Evolutionary conservation across 257 asterid genomes (phyloP).

Genomic region (Nicotiana tomentosiformis): DNA sequence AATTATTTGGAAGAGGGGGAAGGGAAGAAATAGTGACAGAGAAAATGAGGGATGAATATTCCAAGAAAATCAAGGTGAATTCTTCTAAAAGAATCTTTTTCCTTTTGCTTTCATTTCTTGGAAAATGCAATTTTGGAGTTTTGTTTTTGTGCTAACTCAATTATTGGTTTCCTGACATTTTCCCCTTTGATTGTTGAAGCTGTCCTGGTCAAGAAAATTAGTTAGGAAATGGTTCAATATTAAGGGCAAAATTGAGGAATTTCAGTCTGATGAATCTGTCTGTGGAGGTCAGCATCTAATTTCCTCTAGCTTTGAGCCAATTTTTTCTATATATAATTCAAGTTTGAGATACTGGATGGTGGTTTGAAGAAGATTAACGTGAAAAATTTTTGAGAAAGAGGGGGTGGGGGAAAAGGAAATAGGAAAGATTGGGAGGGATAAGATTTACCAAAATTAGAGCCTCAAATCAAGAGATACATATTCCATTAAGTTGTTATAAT

Average conservation of each 20-base stretch:
- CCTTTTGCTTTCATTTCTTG: not conserved
- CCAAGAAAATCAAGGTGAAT: slow-evolving; percentile 76
- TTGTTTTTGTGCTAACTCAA: not conserved
- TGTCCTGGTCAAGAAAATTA: slow-evolving; percentile 18
- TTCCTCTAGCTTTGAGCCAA: not conserved
- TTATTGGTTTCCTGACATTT: not conserved
- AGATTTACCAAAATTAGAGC: no score
- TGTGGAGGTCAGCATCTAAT: slow-evolving; percentile 15
- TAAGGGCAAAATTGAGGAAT: slow-evolving; percentile 14
- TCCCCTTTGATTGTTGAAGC: not conserved
- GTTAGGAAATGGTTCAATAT: slow-evolving; percentile 20
- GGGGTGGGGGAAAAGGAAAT: no score
- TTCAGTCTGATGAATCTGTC: slow-evolving; percentile 13
- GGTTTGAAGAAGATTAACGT: no score
- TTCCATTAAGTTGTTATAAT: no score
- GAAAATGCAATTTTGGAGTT: not conserved
- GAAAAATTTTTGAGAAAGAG: no score
- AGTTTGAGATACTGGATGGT: no score
- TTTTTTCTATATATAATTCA: not conserved
- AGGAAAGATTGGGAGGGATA: no score
- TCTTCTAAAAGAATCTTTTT: not conserved
- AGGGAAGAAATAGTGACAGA: slow-evolving; percentile 39
- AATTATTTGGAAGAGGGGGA: not conserved
- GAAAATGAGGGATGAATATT: slow-evolving; percentile 80
- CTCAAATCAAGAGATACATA: no score